Base-by-base conservation (phyloP, 805 yeast genomes). In the Grigorovia jiainica region DNA sequence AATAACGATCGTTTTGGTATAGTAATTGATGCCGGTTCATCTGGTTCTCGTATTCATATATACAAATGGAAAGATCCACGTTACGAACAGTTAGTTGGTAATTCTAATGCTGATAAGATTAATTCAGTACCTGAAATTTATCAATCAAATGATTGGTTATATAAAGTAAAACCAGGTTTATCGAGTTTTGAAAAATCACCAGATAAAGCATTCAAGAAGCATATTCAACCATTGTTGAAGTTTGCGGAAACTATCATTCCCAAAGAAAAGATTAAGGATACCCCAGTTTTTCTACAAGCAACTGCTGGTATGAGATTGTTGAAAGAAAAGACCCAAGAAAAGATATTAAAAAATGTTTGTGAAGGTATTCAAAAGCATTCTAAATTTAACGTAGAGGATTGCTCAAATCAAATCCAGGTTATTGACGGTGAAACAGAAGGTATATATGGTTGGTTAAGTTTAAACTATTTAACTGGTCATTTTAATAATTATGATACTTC, bases 391-490 rank as follows among this genome's bases (percentile, higher is more conserved):
- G 38, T 70, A 11, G 49, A 54, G 7, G 68, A 72, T 38, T 90
- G 97, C 61, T 66, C 64, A 1, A 71, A 79, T 7, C 87, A 84
- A 53, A 78, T 92, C 8, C 79, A 83, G 52, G 80, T 86, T 32
- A 92, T 92, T 35, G 96, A 89, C 60, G 98, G 98, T 17, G 90
- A 84, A 52, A 77, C 87, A 1, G 98, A 92, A 65, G 98, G 97
- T 1, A 59, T 90, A 7, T 92, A 86, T 57, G 98, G 98, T 13
- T 92, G 98, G 98, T 61, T 92, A 24, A 92, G 90, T 0, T 67
- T 92, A 38, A 92, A 92, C 59, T 92, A 90, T 62, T 63, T 92
- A 43, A 73, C 82, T 62, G 82, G 84, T 1, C 75, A 75, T 45
- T 66, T 84, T 38, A 70, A 79, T 46, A 58, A 71, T 41, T 74